A percentile compares a stretch with the other conserved stretches of the same genome.
phyloP scores from a whole-genome alignment of 129 eudicot species.

The Centrapalus pauciflorus region DNA sequence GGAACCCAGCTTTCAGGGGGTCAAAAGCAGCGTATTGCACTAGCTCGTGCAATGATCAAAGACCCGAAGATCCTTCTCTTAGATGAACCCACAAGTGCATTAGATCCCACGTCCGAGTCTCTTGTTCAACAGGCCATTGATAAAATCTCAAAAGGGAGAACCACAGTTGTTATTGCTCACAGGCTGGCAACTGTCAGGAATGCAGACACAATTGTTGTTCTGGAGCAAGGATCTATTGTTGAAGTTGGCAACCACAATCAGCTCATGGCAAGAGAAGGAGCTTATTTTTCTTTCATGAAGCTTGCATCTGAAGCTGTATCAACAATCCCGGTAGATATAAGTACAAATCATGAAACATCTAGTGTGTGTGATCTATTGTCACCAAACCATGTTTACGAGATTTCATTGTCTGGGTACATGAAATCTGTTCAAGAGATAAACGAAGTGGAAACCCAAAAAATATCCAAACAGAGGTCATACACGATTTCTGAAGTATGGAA shows the following conservation, averaged over 20 bases:
- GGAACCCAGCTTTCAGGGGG: constrained; percentile 84
- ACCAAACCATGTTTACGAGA: constrained; percentile 35
- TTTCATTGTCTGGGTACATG: constrained; percentile 44
- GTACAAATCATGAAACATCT: constrained; percentile 19
- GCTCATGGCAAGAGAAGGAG: constrained; percentile 72
- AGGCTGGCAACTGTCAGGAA: constrained; percentile 76
- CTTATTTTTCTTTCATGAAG: constrained; percentile 53
- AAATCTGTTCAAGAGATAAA: constrained; percentile 37
- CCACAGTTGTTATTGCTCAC: constrained; percentile 79
- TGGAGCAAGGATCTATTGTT: constrained; percentile 62
- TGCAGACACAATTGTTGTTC: constrained; percentile 57
- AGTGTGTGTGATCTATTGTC: constrained; percentile 28
- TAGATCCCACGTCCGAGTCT: constrained; percentile 66
- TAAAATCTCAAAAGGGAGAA: constrained; percentile 65
- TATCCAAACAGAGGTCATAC: constrained; percentile 22
- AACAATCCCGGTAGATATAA: constrained; percentile 14
- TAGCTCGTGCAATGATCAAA: constrained; percentile 86
- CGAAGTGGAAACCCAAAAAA: constrained; percentile 29
- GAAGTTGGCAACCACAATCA: constrained; percentile 67
- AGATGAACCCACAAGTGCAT: constrained; percentile 87
- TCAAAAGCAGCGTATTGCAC: constrained; percentile 75
- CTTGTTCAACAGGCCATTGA: constrained; percentile 78
- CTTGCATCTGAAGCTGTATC: constrained; percentile 66
- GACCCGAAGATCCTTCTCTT: constrained; percentile 77
- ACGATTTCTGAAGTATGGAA: constrained; percentile 47